Percentiles rank a stretch among this genome's conserved stretches.
These are phyloP conservation scores for Neospora caninum DNA, from an alignment of 169 alveolate genomes.

Conservation along the genomic window DNA sequence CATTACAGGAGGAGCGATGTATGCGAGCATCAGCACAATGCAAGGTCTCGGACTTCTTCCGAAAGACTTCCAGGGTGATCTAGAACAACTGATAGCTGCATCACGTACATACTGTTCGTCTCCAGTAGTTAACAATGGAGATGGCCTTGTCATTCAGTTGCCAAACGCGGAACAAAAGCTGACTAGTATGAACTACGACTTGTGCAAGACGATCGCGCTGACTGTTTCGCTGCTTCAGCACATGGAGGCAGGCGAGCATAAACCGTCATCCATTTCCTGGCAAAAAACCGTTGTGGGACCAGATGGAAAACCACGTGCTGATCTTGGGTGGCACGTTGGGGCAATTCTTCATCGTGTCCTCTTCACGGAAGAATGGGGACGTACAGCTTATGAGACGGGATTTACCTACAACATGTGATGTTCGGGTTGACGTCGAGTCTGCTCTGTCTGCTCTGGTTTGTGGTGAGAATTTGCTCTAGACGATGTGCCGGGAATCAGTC, in stretches of 20 bases:
- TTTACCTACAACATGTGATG: not conserved
- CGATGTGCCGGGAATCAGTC: not conserved
- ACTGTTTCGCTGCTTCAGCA: not conserved
- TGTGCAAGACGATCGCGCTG: constrained; percentile 4
- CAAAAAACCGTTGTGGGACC: not conserved
- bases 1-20: constrained; percentile 25
- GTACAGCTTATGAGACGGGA: not conserved
- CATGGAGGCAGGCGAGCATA: not conserved
- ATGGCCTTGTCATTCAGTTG: not conserved
- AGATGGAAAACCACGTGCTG: not conserved
- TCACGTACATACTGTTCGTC: not conserved
- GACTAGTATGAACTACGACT: not conserved
- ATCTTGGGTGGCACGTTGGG: not conserved
- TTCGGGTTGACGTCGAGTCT: not conserved
- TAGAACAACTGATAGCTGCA: not conserved
- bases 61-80: not conserved
- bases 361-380: not conserved
- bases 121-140: not conserved
- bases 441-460: no score
- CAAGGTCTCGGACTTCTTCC: not conserved
- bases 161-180: not conserved
- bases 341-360: not conserved
- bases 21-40: not conserved
- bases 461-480: not conserved
- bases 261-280: not conserved